Evolutionary conservation across 2,329 filamentous ascomycete genomes (phyloP).

Genomic region (Ilyonectria destructans): DNA sequence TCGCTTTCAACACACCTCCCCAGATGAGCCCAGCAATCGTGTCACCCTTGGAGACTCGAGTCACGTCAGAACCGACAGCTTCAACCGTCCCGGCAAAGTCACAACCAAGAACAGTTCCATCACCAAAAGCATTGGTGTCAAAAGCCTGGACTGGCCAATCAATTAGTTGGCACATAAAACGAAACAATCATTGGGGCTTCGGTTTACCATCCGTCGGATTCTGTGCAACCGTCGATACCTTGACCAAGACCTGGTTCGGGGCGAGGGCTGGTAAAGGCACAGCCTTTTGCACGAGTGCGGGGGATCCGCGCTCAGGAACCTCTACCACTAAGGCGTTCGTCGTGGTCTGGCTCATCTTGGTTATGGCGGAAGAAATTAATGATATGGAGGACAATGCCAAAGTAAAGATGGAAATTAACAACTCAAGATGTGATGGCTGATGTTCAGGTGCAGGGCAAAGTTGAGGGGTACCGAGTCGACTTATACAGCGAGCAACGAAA

Average conservation of each 20-base stretch:
- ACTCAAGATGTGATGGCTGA: neutral
- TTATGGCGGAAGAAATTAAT: neutral
- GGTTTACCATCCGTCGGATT: slow-evolving; percentile 48
- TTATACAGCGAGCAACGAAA: neutral
- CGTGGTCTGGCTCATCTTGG: slow-evolving; percentile 33
- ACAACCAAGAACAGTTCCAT: slow-evolving; percentile 55
- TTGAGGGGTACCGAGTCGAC: neutral
- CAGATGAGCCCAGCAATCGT: slow-evolving; percentile 48
- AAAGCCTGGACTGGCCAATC: slow-evolving; percentile 51
- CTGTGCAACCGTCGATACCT: slow-evolving; percentile 44
- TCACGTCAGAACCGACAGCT: slow-evolving; percentile 48
- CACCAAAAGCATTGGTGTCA: slow-evolving; percentile 56
- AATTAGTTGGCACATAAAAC: slow-evolving; percentile 5
- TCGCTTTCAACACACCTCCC: slow-evolving; percentile 45
- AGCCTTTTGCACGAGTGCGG: slow-evolving; percentile 35
- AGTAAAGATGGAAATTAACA: neutral
- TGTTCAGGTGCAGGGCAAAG: no score
- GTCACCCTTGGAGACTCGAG: slow-evolving; percentile 40
- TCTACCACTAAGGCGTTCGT: slow-evolving; percentile 41
- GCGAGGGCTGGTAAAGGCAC: slow-evolving; percentile 31
- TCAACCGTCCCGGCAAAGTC: slow-evolving; percentile 58
- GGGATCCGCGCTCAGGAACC: slow-evolving; percentile 35
- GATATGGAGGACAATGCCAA: neutral
- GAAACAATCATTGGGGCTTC: no score
- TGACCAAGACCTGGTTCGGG: slow-evolving; percentile 45